Conservation (phyloP, 163 green algal genomes). For the Scenedesmus sp. region DNA sequence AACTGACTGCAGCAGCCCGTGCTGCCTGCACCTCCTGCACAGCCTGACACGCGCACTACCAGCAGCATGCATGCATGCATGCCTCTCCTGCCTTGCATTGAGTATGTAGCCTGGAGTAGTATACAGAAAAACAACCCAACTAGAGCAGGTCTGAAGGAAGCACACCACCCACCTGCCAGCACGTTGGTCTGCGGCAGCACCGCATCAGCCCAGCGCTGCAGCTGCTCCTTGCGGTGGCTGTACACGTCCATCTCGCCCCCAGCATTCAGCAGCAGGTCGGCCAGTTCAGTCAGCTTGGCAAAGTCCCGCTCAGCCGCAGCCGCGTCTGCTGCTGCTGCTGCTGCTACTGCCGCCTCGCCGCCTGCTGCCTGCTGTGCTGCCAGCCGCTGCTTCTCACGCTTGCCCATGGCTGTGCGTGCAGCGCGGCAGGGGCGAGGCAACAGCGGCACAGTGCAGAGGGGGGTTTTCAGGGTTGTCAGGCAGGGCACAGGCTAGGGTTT, state of each 20-base stretch:
- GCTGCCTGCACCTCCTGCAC: background rate
- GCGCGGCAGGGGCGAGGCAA: background rate
- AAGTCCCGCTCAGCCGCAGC: conserved; percentile 55
- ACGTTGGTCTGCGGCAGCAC: conserved; percentile 60
- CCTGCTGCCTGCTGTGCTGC: conserved; percentile 44
- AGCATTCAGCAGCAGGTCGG: conserved; percentile 74
- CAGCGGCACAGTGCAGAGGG: background rate
- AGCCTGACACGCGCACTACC: background rate
- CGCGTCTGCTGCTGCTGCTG: conserved; percentile 12
- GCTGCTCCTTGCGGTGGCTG: conserved; percentile 64
- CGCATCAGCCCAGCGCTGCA: conserved; percentile 63
- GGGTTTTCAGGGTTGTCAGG: background rate
- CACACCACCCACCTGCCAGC: background rate
- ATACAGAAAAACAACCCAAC: background rate
- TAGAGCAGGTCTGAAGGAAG: no score
- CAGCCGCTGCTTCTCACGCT: conserved; percentile 61
- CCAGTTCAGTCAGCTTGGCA: conserved; percentile 77
- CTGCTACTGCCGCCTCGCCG: background rate
- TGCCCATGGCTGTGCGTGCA: conserved; percentile 58
- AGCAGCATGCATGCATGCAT: background rate
- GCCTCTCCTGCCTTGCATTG: background rate
- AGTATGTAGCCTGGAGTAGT: background rate
- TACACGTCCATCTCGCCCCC: conserved; percentile 85
- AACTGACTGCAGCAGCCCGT: background rate
- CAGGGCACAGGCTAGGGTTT: background rate